Conservation (phyloP, 2,329 filamentous ascomycete genomes). For the Botryotinia globosa region DNA sequence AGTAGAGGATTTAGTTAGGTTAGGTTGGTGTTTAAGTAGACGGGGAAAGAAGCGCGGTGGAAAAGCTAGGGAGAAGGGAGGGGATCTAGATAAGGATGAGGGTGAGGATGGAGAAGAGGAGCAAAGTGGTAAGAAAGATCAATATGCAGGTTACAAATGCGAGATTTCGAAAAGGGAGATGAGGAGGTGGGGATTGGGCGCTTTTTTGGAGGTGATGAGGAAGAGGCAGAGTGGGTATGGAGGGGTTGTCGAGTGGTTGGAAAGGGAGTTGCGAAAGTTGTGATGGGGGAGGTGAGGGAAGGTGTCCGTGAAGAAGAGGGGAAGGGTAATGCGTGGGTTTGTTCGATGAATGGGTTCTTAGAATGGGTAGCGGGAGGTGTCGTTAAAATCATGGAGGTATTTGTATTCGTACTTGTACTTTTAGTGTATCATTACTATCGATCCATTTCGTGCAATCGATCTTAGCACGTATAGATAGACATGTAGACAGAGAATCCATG, state of each 20-base stretch:
- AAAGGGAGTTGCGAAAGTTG: constrained; percentile 28
- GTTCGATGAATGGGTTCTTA: background rate
- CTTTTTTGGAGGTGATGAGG: constrained; percentile 66
- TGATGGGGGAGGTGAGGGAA: background rate
- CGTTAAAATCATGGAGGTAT: background rate
- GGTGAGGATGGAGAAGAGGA: constrained; percentile 27
- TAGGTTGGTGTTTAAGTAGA: constrained; percentile 33
- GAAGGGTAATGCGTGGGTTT: background rate
- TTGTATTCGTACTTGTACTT: background rate
- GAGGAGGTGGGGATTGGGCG: constrained; percentile 57
- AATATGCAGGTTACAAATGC: background rate
- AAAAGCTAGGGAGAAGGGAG: constrained; percentile 17
- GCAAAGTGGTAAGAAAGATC: constrained; percentile 28
- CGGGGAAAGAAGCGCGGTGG: constrained; percentile 28
- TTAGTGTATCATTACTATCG: background rate
- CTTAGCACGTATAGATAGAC: background rate
- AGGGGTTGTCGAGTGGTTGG: constrained; percentile 66
- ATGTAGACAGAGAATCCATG: background rate
- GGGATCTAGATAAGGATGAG: constrained; percentile 27
- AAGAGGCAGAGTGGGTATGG: constrained; percentile 69
- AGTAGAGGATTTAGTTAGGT: constrained; percentile 28
- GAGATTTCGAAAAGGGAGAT: constrained; percentile 30
- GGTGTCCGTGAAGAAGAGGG: background rate
- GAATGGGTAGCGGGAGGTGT: background rate
- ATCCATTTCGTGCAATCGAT: background rate